Evolutionary conservation across 345 rosid genomes (phyloP), one percentile per base, ranked within the genome.

Genomic region (Carallia brachiata): DNA sequence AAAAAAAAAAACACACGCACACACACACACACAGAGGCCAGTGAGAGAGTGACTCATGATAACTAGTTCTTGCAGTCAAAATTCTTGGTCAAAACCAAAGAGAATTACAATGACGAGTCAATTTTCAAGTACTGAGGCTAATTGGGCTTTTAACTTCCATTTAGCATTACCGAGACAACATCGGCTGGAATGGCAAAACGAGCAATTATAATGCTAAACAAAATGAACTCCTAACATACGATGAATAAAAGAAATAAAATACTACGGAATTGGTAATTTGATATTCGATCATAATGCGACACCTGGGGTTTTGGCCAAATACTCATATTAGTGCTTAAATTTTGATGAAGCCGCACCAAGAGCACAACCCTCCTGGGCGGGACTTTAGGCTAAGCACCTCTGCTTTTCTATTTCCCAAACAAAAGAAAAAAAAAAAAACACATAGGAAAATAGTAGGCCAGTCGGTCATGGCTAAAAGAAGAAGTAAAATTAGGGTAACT

Each of bases 61-160:
- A 82, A 77, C 74, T 75, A 71, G 57, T 79, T 39, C 65, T 84
- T 77, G 83, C 73, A 79, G 91, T 84, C 88, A 79, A 79, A 12
- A 79, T 88, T 82, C 89, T 70, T 73, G 76, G 70, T 34, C 70
- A 73, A 60, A 77, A 40, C 9, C 13, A 40, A 44, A 44, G 50
- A 12, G 50, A 13, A 44, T 44, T 44, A 12, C 50, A 44, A 44
- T 44, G 60, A 27, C 28, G 13, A 56, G 60, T 27, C 16, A 9
- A 56, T 19, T 56, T 23, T 56, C 60, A 23, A 7, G 60, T 32
- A 5, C 12, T n/a, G 15, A 56, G 32, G 27, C 15, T 5, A 19
- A 13, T 13, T 56, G 28, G 31, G 31, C 32, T 23, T 27, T 3
- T 56, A 13, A 7, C 31, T 19, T 56, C 60, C 10, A 18, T 2